Conservation (phyloP, 176 grass and related monocot species). For the Leersia perrieri region DNA sequence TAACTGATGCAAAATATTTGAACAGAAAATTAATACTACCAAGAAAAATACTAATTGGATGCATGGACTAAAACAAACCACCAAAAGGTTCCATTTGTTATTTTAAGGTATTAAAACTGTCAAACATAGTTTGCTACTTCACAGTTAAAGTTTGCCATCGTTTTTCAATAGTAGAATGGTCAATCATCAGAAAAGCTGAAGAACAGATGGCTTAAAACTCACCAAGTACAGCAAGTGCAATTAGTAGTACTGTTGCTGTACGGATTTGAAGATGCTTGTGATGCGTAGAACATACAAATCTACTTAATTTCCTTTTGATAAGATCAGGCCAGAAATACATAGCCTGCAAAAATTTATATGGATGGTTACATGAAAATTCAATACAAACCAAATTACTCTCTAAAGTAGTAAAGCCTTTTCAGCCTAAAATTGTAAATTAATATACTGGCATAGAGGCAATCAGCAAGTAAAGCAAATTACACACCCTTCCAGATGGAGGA, state of each 20-base stretch:
- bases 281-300: conserved; percentile 36
- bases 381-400: not conserved
- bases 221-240: conserved; percentile 57
- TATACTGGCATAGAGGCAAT: not conserved
- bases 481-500: conserved; percentile 50
- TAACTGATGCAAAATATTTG: not conserved
- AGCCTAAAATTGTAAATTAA: not conserved
- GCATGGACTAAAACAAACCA: not conserved
- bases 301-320: conserved; percentile 40
- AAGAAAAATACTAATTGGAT: conserved; percentile 4
- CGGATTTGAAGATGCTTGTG: conserved; percentile 40
- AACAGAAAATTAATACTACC: not conserved
- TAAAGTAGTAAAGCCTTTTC: conserved; percentile 5
- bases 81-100: not conserved
- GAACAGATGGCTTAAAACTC: conserved; percentile 42
- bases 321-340: conserved; percentile 49
- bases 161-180: not conserved
- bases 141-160: not conserved
- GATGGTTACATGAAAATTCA: not conserved
- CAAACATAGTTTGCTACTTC: not conserved
- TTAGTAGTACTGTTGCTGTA: conserved; percentile 40
- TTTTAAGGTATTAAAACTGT: not conserved
- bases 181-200: conserved; percentile 27
- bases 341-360: conserved; percentile 32
- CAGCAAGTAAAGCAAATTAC: conserved; percentile 19